Percentiles rank a stretch among this genome's conserved stretches.
phyloP scores from a whole-genome alignment of 495 filamentous ascomycete species.

The Rusavskia elegans region DNA sequence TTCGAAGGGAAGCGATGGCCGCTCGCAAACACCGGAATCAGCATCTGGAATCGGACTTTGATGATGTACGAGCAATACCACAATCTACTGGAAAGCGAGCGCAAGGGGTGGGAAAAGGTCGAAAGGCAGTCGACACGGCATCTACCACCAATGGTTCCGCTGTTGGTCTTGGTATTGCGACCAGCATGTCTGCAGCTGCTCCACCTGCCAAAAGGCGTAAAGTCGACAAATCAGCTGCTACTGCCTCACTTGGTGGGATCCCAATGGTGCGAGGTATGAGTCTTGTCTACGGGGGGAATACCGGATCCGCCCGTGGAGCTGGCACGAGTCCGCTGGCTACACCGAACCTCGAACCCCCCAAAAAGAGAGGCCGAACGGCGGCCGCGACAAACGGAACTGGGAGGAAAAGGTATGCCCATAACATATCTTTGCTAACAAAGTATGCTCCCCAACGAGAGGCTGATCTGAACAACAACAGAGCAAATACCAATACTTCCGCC shows the following conservation, averaged over 20 bases:
- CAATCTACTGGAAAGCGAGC: slow-evolving; percentile 40
- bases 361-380: slow-evolving; percentile 54
- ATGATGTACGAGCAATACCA: slow-evolving; percentile 40
- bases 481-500: slow-evolving; percentile 30
- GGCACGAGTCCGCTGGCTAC: slow-evolving; percentile 46
- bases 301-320: slow-evolving; percentile 31
- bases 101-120: slow-evolving; percentile 37
- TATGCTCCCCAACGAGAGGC: not conserved
- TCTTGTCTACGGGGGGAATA: slow-evolving; percentile 24
- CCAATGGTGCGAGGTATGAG: slow-evolving; percentile 60
- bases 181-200: slow-evolving; percentile 24
- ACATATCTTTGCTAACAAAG: not conserved
- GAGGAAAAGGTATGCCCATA: slow-evolving; percentile 50
- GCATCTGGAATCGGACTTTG: slow-evolving; percentile 59
- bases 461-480: slow-evolving; percentile 19
- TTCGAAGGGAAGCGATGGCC: slow-evolving; percentile 59
- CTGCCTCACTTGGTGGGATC: slow-evolving; percentile 31
- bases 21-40: slow-evolving; percentile 55
- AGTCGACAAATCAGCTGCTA: slow-evolving; percentile 43
- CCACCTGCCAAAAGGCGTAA: slow-evolving; percentile 59
- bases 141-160: slow-evolving; percentile 8
- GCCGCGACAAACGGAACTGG: slow-evolving; percentile 37
- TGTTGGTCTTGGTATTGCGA: slow-evolving; percentile 41
- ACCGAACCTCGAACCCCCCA: slow-evolving; percentile 42
- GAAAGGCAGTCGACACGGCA: slow-evolving; percentile 42